Evolutionary conservation across 495 filamentous ascomycete genomes (phyloP).

Genomic region (Pseudoneurospora amorphoporcata): DNA sequence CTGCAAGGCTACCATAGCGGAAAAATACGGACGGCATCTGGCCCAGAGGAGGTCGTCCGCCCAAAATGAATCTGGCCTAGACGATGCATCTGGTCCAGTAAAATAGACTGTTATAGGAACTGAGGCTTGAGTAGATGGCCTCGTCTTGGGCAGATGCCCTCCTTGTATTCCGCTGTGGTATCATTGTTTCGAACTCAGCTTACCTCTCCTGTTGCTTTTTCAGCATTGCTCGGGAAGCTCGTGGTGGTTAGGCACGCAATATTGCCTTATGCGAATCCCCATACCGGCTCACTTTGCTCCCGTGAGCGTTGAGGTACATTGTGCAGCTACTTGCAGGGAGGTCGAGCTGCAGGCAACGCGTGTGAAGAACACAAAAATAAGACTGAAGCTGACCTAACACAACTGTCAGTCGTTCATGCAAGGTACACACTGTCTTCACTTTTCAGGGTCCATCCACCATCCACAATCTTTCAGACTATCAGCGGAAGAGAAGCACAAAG

Average conservation of each 20-base stretch:
- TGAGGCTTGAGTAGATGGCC: no score
- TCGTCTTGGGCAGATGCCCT: no score
- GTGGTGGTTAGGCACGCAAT: not conserved
- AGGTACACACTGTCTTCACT: not conserved
- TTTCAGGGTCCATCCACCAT: not conserved
- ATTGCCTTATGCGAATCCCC: not conserved
- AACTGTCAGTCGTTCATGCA: not conserved
- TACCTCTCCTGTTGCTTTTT: not conserved
- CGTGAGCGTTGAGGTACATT: not conserved
- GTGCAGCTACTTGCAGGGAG: not conserved
- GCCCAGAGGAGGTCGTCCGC: no score
- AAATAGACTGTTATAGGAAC: no score
- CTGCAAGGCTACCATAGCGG: not conserved
- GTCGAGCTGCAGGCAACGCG: not conserved
- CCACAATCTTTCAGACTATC: not conserved
- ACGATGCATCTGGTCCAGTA: no score
- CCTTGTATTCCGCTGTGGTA: no score
- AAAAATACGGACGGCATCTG: no score
- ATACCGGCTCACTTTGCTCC: not conserved
- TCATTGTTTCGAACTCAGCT: not conserved
- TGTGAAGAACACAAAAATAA: not conserved
- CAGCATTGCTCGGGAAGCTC: not conserved
- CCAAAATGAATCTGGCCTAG: no score
- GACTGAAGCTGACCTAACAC: not conserved
- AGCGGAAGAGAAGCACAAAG: not conserved